Conservation (phyloP, 2,329 filamentous ascomycete species). For the Pseudocercospora fijiensis region DNA sequence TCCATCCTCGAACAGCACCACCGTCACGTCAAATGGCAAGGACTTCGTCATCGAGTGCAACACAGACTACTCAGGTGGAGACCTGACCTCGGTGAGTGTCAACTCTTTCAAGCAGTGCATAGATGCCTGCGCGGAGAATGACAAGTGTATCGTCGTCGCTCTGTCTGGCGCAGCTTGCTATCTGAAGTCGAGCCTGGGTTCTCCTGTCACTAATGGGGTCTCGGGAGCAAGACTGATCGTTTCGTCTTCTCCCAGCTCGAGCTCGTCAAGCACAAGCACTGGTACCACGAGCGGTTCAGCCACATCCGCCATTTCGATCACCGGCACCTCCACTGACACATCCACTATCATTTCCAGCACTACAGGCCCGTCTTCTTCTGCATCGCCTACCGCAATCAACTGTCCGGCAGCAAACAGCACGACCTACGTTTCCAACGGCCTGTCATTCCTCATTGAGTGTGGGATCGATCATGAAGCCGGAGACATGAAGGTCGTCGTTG, state of each 20-base stretch:
- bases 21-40: constrained; percentile 28
- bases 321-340: neutral
- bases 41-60: constrained; percentile 34
- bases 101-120: constrained; percentile 34
- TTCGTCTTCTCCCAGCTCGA: neutral
- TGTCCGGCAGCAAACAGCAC: constrained; percentile 28
- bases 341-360: neutral
- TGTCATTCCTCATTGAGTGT: constrained; percentile 29
- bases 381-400: constrained; percentile 15
- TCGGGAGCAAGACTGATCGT: constrained; percentile 34
- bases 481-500: constrained; percentile 30
- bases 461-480: constrained; percentile 36
- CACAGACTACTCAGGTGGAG: constrained; percentile 29
- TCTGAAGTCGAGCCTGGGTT: constrained; percentile 34
- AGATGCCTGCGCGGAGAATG: constrained; percentile 34
- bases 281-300: neutral
- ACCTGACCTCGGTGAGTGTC: constrained; percentile 31
- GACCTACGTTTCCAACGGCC: constrained; percentile 24
- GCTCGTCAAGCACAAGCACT: constrained; percentile 10
- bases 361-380: constrained; percentile 15
- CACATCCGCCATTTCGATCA: neutral
- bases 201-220: constrained; percentile 23
- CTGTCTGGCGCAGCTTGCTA: constrained; percentile 37
- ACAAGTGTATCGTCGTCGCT: constrained; percentile 37
- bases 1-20: constrained; percentile 30